Evolutionary conservation across 2,329 filamentous ascomycete species (phyloP).

Genomic region (Paracoccidioides brasiliensis): DNA sequence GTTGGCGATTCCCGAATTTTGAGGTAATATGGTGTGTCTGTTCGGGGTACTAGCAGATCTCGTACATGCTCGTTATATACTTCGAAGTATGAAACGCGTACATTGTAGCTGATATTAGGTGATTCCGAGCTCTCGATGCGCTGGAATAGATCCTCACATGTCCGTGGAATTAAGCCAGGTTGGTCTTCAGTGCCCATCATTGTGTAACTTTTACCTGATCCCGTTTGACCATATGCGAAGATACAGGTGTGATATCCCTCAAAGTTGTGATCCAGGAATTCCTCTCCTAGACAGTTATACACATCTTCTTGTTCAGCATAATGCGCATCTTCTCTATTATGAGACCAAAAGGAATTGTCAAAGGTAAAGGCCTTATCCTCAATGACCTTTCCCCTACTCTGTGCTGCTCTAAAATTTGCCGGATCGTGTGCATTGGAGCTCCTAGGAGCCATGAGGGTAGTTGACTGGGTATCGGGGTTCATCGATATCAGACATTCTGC

Average conservation of each 20-base stretch:
- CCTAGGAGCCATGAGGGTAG: slow-evolving; percentile 60
- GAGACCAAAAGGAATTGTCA: slow-evolving; percentile 97
- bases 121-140: slow-evolving; percentile 75
- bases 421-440: slow-evolving; percentile 35
- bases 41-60: slow-evolving; percentile 72
- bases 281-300: slow-evolving; percentile 85
- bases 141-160: slow-evolving; percentile 91
- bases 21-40: slow-evolving; percentile 74
- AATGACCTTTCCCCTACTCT: slow-evolving; percentile 54
- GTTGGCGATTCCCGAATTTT: slow-evolving; percentile 93
- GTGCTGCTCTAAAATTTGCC: slow-evolving; percentile 42
- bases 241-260: slow-evolving; percentile 99
- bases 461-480: slow-evolving; percentile 76
- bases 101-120: slow-evolving; percentile 89
- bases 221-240: slow-evolving; percentile 95
- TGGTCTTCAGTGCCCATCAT: slow-evolving; percentile 85
- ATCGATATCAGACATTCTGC: slow-evolving; percentile 82
- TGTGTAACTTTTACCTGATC: slow-evolving; percentile 94
- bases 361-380: slow-evolving; percentile 92
- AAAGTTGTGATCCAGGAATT: slow-evolving; percentile 98
- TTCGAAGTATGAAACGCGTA: slow-evolving; percentile 96
- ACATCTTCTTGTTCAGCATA: slow-evolving; percentile 89
- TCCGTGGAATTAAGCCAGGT: slow-evolving; percentile 84
- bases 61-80: slow-evolving; percentile 99
- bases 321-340: slow-evolving; percentile 62